Base-by-base conservation (phyloP, 345 rosid species). In the Dimocarpus longan region DNA sequence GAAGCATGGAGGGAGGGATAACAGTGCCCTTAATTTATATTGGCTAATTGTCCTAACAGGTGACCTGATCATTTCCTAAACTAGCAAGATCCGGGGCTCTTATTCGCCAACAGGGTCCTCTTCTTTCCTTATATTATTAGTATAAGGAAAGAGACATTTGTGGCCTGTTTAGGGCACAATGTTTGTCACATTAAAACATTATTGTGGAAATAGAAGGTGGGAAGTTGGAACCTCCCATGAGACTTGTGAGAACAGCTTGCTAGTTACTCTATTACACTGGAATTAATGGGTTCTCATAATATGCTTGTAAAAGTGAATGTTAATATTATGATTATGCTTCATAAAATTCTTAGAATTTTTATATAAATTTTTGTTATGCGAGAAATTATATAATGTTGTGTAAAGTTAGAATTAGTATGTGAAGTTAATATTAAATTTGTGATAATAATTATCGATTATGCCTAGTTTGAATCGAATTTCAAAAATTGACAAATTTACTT, bases 41-140 rank as follows among this genome's bases (percentile, higher is more conserved):
- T 21, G 66, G 39, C 67, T 72, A 46, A 66, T 70, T 59, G 66
- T 72, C 66, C 62, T 79, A 70, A 67, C 39, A 44, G 54, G 40
- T 42, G 10, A 43, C 42, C 39, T 59, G 71, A 77, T 71, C 66
- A 44, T 28, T 24, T 78, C 81, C 75, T 74, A 75, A 75, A 70
- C 40, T 57, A 79, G 66, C 71, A 73, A 59, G 50, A 65, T 65
- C 68, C 11, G 22, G 22, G 21, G 44, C 16, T 46, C 57, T 79
- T 3, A 59, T 59, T 64, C 46, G 63, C 71, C 43, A 50, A 73
- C 70, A 59, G 63, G 2, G 10, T 2, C 65, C 71, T 56, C 54
- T 8, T 32, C 21, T 26, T 75, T 8, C 24, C 10, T 59, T 26
- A 48, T 8, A 9, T 43, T 32, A 43, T 11, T 32, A 32, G 37